phyloP scores from a whole-genome alignment of 441 rosid species.

The Populus tomentosa region DNA sequence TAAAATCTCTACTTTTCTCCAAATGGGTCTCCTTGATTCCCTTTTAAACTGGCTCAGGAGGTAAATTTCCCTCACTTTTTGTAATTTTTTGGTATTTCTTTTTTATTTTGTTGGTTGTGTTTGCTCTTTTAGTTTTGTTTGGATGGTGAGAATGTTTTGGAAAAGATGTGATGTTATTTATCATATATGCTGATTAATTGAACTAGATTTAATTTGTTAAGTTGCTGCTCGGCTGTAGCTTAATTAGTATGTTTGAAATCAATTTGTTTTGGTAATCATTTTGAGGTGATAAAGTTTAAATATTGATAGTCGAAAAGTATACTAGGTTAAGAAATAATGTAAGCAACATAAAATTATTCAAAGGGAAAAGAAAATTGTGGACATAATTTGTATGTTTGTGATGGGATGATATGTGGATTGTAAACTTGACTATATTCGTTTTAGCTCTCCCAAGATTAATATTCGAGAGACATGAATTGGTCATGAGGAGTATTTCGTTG shows the following conservation, averaged over 20 bases:
- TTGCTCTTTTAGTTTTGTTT: not conserved
- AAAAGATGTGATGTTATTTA: not conserved
- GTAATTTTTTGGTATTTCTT: not conserved
- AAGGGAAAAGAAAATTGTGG: not conserved
- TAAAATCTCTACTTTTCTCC: not conserved
- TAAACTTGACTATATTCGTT: not conserved
- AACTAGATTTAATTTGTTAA: not conserved
- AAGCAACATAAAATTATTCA: not conserved
- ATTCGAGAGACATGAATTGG: not conserved
- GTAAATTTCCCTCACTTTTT: conserved; percentile 24
- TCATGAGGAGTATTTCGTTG: not conserved
- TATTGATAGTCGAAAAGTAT: not conserved
- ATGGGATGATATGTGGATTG: not conserved
- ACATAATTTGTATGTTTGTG: not conserved
- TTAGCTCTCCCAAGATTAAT: not conserved
- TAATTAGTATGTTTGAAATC: not conserved
- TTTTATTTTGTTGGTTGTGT: not conserved
- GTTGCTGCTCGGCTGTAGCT: not conserved
- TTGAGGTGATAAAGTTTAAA: not conserved
- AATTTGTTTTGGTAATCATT: not conserved
- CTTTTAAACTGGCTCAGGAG: conserved; percentile 93
- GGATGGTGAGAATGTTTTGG: conserved; percentile 7
- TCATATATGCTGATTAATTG: not conserved
- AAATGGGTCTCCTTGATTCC: conserved; percentile 88
- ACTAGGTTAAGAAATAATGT: not conserved